Evolutionary conservation across 1,139 yeast genomes (phyloP).

Genomic region (Scheffersomyces titani): DNA sequence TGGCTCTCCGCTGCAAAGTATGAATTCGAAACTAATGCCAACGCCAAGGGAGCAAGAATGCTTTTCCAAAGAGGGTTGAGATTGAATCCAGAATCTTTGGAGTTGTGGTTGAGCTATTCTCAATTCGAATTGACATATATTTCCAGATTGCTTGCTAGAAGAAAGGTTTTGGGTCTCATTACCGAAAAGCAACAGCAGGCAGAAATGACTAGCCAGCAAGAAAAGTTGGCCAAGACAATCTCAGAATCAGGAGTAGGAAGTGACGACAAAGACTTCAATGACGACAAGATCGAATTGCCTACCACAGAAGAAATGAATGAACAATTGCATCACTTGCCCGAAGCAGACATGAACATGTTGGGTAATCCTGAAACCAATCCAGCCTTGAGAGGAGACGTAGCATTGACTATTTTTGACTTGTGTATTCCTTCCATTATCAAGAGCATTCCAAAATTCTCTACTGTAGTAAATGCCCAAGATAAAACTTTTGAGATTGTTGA

Average conservation of each 20-base stretch:
- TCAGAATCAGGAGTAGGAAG: conserved; percentile 19
- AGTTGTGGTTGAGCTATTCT: conserved; percentile 83
- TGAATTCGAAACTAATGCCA: conserved; percentile 86
- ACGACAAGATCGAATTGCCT: conserved; percentile 51
- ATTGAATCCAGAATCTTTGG: conserved; percentile 72
- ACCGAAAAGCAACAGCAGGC: conserved; percentile 71
- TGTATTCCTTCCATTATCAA: conserved; percentile 55
- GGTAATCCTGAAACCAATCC: conserved; percentile 89
- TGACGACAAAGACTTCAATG: conserved; percentile 30
- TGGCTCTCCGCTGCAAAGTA: conserved; percentile 97
- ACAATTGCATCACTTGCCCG: conserved; percentile 74
- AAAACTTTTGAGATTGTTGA: conserved; percentile 46
- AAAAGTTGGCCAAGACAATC: conserved; percentile 22
- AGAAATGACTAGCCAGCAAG: conserved; percentile 47
- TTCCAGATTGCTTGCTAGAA: conserved; percentile 78
- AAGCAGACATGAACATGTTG: conserved; percentile 81
- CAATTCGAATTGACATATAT: conserved; percentile 87
- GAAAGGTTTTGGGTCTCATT: conserved; percentile 76
- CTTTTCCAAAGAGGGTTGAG: conserved; percentile 84
- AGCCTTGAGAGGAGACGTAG: conserved; percentile 87
- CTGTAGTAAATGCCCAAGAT: conserved; percentile 27
- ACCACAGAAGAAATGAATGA: conserved; percentile 54
- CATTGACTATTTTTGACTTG: conserved; percentile 77
- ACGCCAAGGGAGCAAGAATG: conserved; percentile 85
- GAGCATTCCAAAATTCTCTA: conserved; percentile 26